phyloP scores from a whole-genome alignment of 805 yeast species.

The Hanseniaspora nectarophila region DNA sequence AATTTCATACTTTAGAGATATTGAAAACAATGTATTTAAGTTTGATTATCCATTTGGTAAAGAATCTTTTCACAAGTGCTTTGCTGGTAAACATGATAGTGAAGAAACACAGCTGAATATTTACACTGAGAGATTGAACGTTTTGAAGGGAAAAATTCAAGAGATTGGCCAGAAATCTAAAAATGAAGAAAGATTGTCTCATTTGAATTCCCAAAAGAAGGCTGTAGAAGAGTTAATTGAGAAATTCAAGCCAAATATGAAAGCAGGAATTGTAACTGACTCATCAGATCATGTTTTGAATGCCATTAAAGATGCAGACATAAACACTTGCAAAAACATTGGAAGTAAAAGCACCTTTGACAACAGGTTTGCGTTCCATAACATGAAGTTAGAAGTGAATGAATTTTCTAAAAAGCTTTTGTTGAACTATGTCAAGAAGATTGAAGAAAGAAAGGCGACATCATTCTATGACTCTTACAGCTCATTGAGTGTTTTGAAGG shows the following conservation, averaged over 20 bases:
- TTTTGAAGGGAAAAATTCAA: neutral
- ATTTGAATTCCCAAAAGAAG: neutral
- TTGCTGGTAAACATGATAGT: constrained; percentile 42
- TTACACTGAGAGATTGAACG: constrained; percentile 30
- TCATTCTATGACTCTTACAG: constrained; percentile 38
- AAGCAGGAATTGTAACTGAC: constrained; percentile 11
- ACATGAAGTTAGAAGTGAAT: constrained; percentile 45
- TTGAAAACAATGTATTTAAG: constrained; percentile 33
- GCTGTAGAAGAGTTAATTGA: constrained; percentile 3
- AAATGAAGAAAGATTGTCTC: neutral
- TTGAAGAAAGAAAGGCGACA: constrained; percentile 34
- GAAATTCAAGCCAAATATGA: constrained; percentile 2
- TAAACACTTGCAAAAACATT: neutral
- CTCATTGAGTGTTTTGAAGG: constrained; percentile 40
- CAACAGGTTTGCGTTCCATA: constrained; percentile 48
- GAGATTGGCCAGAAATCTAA: neutral
- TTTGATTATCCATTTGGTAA: constrained; percentile 49
- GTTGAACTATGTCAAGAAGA: constrained; percentile 35
- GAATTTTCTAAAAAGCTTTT: constrained; percentile 38
- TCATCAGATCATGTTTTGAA: constrained; percentile 8
- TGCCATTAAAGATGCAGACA: neutral
- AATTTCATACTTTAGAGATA: constrained; percentile 49
- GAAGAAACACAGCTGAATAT: constrained; percentile 42
- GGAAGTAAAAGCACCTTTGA: constrained; percentile 31
- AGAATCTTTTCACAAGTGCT: constrained; percentile 43